Base-by-base conservation (phyloP, 352 stramenopile species). In the Aphanomyces invadans region DNA sequence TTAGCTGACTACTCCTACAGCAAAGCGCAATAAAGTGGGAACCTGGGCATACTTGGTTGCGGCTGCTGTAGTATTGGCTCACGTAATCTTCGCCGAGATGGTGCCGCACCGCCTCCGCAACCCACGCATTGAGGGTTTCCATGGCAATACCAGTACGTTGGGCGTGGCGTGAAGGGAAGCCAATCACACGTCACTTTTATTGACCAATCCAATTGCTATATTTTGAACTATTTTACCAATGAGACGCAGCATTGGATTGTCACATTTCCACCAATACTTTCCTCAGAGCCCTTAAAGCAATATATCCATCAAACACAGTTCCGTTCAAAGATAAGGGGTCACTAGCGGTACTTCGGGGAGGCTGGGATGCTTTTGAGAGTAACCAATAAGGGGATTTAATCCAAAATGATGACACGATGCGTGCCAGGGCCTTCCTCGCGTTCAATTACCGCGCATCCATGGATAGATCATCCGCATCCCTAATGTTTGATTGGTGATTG, bases 21-120 rank as follows among this genome's bases (percentile, higher is more conserved):
- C 4, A 23, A 4, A 12, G 26, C 17, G 1, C 2, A 29, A 5
- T 21, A n/a, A 38, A 3, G 45, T 29, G 21, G 9, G 4, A 36
- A 53, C 33, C 55, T 64, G 29, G 10, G 32, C 55, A 46, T 10
- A 64, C 10, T 38, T 31, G 36, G 21, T 64, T 52, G 55, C 55
- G 55, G 21, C 55, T 64, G 5, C 15, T 12, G 1, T 1, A 38
- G 39, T 64, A 64, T 23, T 15, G 2, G 15, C 26, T 38, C 1
- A 32, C 38, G 23, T 64, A 64, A 21, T 19, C 12, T 21, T 21
- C 11, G 23, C 55, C 55, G n/a, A 64, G 55, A 19, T 17, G 26
- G 0, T 25, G 15, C n/a, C 29, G 49, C 12, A 57, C 29, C 5
- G 49, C 49, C 10, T 57, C 49, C 21, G 49, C 49, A 12, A 57